Base-by-base conservation (phyloP, 139 green algal genomes). In the Nannochloris sp. region DNA sequence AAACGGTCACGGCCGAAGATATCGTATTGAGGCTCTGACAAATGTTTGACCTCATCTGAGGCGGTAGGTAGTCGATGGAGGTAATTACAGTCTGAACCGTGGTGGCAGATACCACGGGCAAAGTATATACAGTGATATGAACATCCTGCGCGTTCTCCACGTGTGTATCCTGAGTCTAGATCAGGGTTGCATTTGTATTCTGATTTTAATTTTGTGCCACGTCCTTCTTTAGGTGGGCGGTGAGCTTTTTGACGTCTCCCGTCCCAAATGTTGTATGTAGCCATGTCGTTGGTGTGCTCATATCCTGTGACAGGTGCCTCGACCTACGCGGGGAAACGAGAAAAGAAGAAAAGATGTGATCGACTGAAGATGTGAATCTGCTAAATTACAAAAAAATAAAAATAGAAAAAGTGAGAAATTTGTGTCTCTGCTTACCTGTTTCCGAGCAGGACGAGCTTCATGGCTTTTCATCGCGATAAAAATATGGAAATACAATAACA, bases 101-200 rank as follows among this genome's bases (percentile, higher is more conserved):
- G 73, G 47, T 78, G 73, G 61, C 84, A 90, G 42, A 71, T 72
- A 35, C 83, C 80, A 57, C 83, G 27, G 36, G 80, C 75, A 77
- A 90, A 90, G 73, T 87, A 90, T 44, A 84, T 25, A 68, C 84
- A 90, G 59, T 82, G 87, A 48, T 70, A 74, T 51, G 54, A 48
- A 32, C 67, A 62, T 14, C 76, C 68, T 4, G 70, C 69, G 15
- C 71, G 44, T 19, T 80, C 81, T 34, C 83, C 84, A 1, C 78
- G 62, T 0, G 84, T 90, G 54, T 67, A 75, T 2, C 84, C 84
- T 4, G 65, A 65, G 46, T 90, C 83, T 12, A 72, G 19, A 51
- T 73, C 64, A 1, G 73, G 45, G 13, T 68, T 37, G 62, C 80
- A 87, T 36, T 78, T 59, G 77, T 88, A 89, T 32, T 81, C 44